Percentiles rank a stretch among this genome's conserved stretches.
Conservation (phyloP, 352 stramenopile genomes). For the Globisporangium yorkense region DNA sequence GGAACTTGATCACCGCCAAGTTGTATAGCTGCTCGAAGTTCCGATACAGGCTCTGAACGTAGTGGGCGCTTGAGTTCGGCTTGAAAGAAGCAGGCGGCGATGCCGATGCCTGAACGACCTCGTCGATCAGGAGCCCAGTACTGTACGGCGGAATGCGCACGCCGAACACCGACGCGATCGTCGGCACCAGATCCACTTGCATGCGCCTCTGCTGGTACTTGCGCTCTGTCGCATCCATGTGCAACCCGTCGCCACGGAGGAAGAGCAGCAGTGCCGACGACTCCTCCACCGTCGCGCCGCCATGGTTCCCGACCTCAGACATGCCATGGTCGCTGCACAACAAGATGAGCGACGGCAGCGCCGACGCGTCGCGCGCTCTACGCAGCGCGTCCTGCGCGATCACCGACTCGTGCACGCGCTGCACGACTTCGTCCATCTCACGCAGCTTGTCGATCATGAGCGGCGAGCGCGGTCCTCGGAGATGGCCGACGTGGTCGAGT, state of each 20-base stretch:
- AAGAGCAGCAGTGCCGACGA: slow-evolving; percentile 81
- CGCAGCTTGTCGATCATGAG: slow-evolving; percentile 77
- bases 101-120: slow-evolving; percentile 37
- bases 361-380: slow-evolving; percentile 12
- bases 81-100: too few relatives aligned
- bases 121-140: slow-evolving; percentile 57
- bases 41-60: slow-evolving; percentile 27
- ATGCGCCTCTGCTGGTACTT: slow-evolving; percentile 20
- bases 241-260: slow-evolving; percentile 38
- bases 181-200: slow-evolving; percentile 86
- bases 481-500: slow-evolving; percentile 81
- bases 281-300: slow-evolving; percentile 78
- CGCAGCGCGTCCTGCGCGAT: slow-evolving; percentile 43
- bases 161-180: slow-evolving; percentile 66
- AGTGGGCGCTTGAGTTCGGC: background rate
- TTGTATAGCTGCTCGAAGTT: slow-evolving; percentile 62
- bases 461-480: slow-evolving; percentile 66
- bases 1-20: slow-evolving; percentile 47
- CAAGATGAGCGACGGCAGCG: slow-evolving; percentile 56
- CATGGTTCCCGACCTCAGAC: slow-evolving; percentile 86
- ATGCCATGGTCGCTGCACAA: slow-evolving; percentile 88
- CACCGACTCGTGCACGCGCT: slow-evolving; percentile 54
- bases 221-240: background rate
- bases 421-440: slow-evolving; percentile 80
- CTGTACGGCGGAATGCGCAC: slow-evolving; percentile 61